These are phyloP conservation scores for Rhynchospora breviuscula DNA, from an alignment of 176 grass and related monocot species.

Conservation along the genomic window DNA sequence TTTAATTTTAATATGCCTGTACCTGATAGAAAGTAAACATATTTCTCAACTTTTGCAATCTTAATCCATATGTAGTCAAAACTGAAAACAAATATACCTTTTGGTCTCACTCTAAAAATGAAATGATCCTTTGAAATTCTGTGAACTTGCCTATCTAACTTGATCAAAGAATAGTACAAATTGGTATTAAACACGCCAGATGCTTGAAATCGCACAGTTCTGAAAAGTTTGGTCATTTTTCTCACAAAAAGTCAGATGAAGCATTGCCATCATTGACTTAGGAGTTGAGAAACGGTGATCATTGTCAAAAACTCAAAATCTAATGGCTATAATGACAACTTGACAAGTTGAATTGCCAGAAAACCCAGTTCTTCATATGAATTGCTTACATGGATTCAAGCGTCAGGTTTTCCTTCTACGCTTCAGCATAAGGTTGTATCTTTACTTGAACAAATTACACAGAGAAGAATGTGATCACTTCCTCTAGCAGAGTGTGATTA, in stretches of 20 bases:
- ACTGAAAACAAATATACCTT: background rate
- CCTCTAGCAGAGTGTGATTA: too few relatives aligned
- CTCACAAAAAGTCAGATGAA: background rate
- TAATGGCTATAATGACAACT: too few relatives aligned
- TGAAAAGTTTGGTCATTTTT: background rate
- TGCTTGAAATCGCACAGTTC: background rate
- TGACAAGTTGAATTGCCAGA: background rate
- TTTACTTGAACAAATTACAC: background rate
- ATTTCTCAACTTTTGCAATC: background rate
- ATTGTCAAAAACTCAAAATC: background rate
- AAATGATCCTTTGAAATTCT: background rate
- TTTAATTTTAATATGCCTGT: background rate
- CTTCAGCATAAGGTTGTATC: background rate
- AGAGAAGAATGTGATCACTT: background rate
- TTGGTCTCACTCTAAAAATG: background rate
- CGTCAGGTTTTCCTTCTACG: background rate
- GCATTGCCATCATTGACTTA: background rate
- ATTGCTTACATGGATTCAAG: background rate
- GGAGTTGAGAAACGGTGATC: background rate
- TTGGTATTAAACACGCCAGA: background rate
- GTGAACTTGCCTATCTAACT: background rate
- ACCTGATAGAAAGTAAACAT: background rate
- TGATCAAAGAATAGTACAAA: background rate
- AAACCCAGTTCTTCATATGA: background rate
- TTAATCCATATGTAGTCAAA: background rate